Percentiles rank a stretch among this genome's conserved stretches.
phyloP scores from a whole-genome alignment of 306 rosid species.

The Fagus crenata region DNA sequence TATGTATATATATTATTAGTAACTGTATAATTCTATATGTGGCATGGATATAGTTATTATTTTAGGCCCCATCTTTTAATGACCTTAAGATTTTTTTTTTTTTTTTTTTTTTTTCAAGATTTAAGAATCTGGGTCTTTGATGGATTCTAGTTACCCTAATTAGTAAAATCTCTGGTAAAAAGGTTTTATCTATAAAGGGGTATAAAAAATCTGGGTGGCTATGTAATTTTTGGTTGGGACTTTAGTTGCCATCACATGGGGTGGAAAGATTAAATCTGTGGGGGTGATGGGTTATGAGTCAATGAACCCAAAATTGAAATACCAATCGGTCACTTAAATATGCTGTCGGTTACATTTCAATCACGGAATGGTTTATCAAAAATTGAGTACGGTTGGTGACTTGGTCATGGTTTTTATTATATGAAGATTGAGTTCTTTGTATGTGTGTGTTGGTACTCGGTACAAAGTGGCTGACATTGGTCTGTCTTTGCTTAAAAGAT shows the following conservation, averaged over 20 bases:
- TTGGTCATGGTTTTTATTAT: conserved; percentile 12
- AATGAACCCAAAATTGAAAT: conserved; percentile 32
- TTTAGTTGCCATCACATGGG: conserved; percentile 29
- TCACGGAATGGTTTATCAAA: background rate
- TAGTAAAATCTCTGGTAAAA: too few species aligned
- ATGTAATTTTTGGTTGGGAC: conserved; percentile 9
- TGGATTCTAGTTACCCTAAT: conserved; percentile 41
- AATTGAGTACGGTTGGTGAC: background rate
- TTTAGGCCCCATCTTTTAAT: conserved; percentile 35
- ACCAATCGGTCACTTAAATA: conserved; percentile 36
- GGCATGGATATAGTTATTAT: conserved; percentile 28
- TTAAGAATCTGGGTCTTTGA: conserved; percentile 34
- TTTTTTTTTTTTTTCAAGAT: background rate
- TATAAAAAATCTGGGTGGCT: too few species aligned
- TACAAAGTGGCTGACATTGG: conserved; percentile 28
- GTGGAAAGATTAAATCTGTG: background rate
- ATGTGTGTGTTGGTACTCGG: conserved; percentile 21
- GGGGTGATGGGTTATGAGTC: background rate
- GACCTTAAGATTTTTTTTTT: conserved; percentile 26
- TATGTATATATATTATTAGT: background rate
- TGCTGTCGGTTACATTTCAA: conserved; percentile 36
- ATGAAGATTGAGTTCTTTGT: conserved; percentile 1
- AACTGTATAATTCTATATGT: conserved; percentile 35
- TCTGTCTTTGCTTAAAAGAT: conserved; percentile 46
- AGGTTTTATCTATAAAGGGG: too few species aligned